phyloP scores from a whole-genome alignment of 768 basidiomycete genomes.

The Collybiopsis luxurians region DNA sequence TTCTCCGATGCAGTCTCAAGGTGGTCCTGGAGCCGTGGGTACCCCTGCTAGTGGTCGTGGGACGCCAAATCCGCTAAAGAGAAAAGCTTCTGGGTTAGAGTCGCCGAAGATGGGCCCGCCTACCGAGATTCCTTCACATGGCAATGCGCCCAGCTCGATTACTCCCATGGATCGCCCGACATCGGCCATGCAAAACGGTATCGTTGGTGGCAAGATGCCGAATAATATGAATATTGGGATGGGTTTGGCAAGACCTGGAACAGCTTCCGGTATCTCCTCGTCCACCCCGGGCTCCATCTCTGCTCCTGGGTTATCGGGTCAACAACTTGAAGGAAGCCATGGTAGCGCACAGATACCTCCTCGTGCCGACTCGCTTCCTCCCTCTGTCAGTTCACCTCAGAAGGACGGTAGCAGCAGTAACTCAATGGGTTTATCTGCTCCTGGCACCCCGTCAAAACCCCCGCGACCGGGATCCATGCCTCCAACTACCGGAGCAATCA shows the following conservation, averaged over 20 bases:
- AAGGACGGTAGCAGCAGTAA: background rate
- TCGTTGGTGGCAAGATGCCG: background rate
- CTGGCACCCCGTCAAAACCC: background rate
- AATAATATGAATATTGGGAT: slow-evolving; percentile 6
- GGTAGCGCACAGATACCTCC: background rate
- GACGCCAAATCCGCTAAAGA: slow-evolving; percentile 5
- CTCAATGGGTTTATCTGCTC: background rate
- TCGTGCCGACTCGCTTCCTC: background rate
- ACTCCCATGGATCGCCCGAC: background rate
- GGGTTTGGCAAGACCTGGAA: slow-evolving; percentile 2
- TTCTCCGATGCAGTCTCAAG: background rate
- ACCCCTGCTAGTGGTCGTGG: slow-evolving; percentile 1
- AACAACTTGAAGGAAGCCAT: background rate
- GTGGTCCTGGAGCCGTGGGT: background rate
- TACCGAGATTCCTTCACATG: background rate
- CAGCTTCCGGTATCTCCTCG: background rate
- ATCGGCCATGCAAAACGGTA: slow-evolving; percentile 5
- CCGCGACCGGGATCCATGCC: slow-evolving; percentile 1
- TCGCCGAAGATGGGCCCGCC: slow-evolving; percentile 3
- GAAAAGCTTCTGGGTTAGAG: slow-evolving; percentile 5
- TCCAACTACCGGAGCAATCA: background rate
- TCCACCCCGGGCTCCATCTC: background rate
- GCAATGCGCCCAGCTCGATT: background rate
- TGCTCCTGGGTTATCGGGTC: background rate
- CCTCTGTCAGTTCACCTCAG: background rate